phyloP scores from a whole-genome alignment of 257 asterid genomes.

The Scutellaria galericulata region DNA sequence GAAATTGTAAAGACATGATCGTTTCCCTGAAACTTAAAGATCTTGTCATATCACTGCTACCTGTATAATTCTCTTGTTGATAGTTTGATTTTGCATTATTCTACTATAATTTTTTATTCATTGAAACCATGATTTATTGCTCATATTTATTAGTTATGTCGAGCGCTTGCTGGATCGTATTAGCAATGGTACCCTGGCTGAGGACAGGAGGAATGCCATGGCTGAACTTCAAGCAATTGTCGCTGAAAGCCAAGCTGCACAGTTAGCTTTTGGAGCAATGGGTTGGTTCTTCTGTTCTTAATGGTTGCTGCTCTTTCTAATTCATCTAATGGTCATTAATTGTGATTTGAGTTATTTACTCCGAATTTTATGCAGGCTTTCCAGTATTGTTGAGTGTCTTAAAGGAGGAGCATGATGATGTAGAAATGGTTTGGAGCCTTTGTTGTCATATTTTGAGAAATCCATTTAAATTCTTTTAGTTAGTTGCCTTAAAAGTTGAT shows the following conservation, averaged over 20 bases:
- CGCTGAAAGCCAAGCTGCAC: constrained; percentile 80
- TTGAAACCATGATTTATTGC: constrained; percentile 16
- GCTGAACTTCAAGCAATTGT: constrained; percentile 90
- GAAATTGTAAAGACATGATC: not conserved
- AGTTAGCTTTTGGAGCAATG: constrained; percentile 97
- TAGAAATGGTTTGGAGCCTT: constrained; percentile 77
- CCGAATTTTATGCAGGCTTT: constrained; percentile 63
- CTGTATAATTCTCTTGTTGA: constrained; percentile 14
- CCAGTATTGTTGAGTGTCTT: constrained; percentile 82
- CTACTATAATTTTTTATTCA: not conserved
- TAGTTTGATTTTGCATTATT: constrained; percentile 17
- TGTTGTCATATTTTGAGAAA: constrained; percentile 23
- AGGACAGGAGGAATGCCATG: constrained; percentile 89
- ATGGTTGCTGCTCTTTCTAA: constrained; percentile 25
- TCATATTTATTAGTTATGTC: constrained; percentile 63
- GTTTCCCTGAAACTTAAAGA: constrained; percentile 13
- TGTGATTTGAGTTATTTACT: constrained; percentile 28
- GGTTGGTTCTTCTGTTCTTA: constrained; percentile 59
- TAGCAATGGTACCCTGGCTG: constrained; percentile 87
- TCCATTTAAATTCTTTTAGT: constrained; percentile 2
- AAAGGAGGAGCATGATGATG: constrained; percentile 94
- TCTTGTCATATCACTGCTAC: constrained; percentile 1
- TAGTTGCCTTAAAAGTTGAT: constrained; percentile 20
- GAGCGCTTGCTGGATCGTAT: constrained; percentile 97
- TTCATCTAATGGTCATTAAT: constrained; percentile 28